Conservation (phyloP, 2,329 filamentous ascomycete species). For the Ophiocordyceps unilateralis region DNA sequence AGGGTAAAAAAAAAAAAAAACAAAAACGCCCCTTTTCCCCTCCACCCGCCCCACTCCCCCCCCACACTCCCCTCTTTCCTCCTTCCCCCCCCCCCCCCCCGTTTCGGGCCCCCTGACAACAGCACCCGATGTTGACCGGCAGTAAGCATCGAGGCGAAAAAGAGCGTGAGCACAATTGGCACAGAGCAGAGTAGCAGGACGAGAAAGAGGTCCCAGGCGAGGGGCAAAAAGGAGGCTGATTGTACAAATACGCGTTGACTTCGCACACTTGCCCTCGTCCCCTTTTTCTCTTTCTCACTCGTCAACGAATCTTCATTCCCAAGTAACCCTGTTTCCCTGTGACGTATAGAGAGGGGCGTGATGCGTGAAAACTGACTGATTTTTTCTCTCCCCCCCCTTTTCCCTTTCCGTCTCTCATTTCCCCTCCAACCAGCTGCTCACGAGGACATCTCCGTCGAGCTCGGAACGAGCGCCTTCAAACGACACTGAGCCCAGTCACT, state of each 20-base stretch:
- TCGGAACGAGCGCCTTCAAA: no score
- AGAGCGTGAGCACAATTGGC: no score
- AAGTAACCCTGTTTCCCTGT: background rate
- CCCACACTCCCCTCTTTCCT: no score
- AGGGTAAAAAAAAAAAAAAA: background rate
- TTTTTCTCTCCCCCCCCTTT: background rate
- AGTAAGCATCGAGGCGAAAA: no score
- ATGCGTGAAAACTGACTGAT: no score
- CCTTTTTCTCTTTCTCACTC: background rate
- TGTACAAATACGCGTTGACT: background rate
- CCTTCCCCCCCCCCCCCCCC: no score
- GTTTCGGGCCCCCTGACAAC: constrained; percentile 25
- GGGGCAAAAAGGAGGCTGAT: background rate
- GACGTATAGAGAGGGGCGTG: background rate
- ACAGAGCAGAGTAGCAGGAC: no score
- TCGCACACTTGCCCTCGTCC: background rate
- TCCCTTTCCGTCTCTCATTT: background rate
- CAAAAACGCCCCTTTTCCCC: no score
- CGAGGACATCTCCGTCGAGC: background rate
- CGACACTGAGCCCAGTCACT: background rate
- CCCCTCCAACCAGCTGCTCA: background rate
- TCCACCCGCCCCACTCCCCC: no score
- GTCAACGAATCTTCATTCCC: background rate
- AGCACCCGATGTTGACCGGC: no score
- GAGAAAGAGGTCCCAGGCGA: no score